Evolutionary conservation across 805 yeast genomes (phyloP), one percentile per base, ranked within the genome.

Genomic region (Maudiozyma saulgeensis): DNA sequence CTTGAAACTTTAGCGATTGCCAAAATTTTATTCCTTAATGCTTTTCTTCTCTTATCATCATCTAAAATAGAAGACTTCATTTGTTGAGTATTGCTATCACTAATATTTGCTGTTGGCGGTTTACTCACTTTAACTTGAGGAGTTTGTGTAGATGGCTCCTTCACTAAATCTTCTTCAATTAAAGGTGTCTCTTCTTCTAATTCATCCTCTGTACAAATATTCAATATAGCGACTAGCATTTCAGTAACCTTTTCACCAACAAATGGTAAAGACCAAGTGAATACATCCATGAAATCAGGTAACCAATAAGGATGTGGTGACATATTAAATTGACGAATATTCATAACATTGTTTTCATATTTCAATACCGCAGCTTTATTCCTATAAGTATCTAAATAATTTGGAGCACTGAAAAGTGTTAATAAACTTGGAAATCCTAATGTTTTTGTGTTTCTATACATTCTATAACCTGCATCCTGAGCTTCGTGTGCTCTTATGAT

Each of bases 281-380:
- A 91, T 6, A 91, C 96, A 66, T 93, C 97, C 95, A 90, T 88
- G 60, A 90, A 87, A 66, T 89, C 89, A 7, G 98, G 98, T 56
- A 93, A 74, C 88, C 95, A 89, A 69, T 93, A 91, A 1, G 99
- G 99, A 68, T 91, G 98, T 5, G 96, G 95, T 28, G 89, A 81
- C 60, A 83, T 70, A 67, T 90, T 89, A 73, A 93, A 91, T 68
- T 91, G 98, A 50, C 97, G 79, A 50, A 91, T 91, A 67, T 91
- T 93, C 93, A 91, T 84, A 21, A 89, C 93, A 57, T 89, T 84
- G 63, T 86, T 79, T 58, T 87, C 96, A 68, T 90, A 91, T 68
- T 88, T 89, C 57, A 91, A 73, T 16, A 91, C 88, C 0, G 98
- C 98, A 1, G 96, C 98, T 70, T 90, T 90, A 71, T 91, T 91